These are phyloP conservation scores for Amylostereum areolatum DNA, from an alignment of 1,284 basidiomycete genomes.

Conservation along the genomic window DNA sequence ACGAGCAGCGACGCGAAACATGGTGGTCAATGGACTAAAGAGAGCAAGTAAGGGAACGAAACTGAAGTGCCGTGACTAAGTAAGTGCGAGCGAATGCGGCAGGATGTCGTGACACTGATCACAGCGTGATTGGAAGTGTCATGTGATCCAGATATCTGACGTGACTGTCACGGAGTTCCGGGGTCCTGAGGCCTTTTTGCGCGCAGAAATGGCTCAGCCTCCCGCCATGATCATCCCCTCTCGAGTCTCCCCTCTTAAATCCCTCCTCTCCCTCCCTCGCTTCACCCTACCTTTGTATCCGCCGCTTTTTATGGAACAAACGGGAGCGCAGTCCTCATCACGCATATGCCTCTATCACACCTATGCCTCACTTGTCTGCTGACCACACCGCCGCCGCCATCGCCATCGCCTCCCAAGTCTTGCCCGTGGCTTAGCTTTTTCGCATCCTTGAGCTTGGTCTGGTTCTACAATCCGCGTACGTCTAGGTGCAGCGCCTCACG, in stretches of 20 bases:
- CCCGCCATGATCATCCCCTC: constrained; percentile 1
- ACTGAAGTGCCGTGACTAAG: neutral
- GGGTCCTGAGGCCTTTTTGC: constrained; percentile 21
- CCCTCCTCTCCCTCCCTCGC: neutral
- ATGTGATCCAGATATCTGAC: too few relatives aligned
- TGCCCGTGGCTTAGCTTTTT: too few relatives aligned
- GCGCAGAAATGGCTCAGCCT: constrained; percentile 28
- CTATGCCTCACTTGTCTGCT: too few relatives aligned
- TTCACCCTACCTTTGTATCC: neutral
- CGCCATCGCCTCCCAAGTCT: too few relatives aligned
- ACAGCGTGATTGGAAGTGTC: neutral
- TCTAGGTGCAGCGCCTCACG: neutral
- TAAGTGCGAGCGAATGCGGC: neutral
- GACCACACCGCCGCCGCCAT: too few relatives aligned
- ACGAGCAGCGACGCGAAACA: too few relatives aligned
- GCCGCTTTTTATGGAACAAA: constrained; percentile 19
- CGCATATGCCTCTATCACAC: constrained; percentile 22
- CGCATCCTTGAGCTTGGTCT: neutral
- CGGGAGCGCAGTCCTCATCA: constrained; percentile 46
- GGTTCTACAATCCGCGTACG: neutral
- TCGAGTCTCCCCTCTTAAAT: constrained; percentile 2
- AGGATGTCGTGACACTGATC: neutral
- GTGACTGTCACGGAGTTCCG: too few relatives aligned
- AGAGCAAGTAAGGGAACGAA: neutral
- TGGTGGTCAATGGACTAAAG: too few relatives aligned